phyloP scores from a whole-genome alignment of 768 basidiomycete species.

The Peribolospora baueri region DNA sequence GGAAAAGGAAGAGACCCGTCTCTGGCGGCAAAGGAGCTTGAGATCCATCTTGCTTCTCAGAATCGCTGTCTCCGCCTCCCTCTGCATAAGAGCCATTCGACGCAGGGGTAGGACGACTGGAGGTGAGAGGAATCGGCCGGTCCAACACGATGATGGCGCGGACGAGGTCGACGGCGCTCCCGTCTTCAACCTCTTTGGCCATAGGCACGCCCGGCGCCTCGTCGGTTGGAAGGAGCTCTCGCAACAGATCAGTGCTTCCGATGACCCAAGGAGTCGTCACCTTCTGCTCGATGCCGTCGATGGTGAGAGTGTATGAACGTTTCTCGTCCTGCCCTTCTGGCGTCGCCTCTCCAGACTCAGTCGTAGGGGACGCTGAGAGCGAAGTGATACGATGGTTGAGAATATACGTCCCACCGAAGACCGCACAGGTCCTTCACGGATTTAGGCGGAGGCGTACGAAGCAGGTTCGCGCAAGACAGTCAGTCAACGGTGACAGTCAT shows the following conservation, averaged over 20 bases:
- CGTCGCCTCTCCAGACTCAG: not conserved
- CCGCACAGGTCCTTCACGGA: conserved; percentile 44
- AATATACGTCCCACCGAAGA: conserved; percentile 29
- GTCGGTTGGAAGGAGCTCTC: too few species aligned
- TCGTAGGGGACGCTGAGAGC: not conserved
- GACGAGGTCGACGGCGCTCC: conserved; percentile 4
- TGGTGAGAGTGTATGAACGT: too few species aligned
- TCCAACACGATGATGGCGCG: conserved; percentile 2
- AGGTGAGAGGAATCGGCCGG: not conserved
- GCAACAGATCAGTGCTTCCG: too few species aligned
- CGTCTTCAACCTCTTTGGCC: conserved; percentile 5
- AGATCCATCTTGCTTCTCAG: conserved; percentile 17
- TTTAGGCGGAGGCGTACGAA: conserved; percentile 16
- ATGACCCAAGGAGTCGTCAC: conserved; percentile 1
- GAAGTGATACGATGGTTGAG: conserved; percentile 16
- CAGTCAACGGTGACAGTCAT: not conserved
- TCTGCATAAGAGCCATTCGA: not conserved
- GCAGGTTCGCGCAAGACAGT: not conserved
- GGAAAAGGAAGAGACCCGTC: conserved; percentile 47
- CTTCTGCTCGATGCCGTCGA: not conserved
- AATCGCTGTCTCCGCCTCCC: conserved; percentile 14
- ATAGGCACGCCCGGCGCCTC: not conserved
- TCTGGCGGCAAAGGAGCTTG: conserved; percentile 26
- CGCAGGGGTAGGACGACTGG: conserved; percentile 23
- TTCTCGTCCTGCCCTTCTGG: too few species aligned